Evolutionary conservation across 768 basidiomycete genomes (phyloP), one percentile per base, ranked within the genome.

Genomic region (Postia placenta): DNA sequence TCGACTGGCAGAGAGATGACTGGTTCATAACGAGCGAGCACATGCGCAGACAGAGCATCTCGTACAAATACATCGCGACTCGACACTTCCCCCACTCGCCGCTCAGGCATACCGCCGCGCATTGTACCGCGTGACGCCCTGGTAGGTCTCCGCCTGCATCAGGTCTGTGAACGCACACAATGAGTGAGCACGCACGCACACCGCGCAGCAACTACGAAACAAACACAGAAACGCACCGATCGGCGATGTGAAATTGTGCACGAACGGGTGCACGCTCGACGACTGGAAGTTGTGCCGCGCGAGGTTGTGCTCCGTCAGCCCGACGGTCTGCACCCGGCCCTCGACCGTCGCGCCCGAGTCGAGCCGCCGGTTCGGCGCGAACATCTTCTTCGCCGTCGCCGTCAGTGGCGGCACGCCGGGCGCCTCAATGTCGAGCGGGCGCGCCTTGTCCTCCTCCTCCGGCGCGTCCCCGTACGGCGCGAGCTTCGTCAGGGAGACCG

Each of bases 181-280:
- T n/a, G 15, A 39, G 17, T 17, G 38, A 39, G 7, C 30, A 39
- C 9, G 38, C 38, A 39, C 19, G 9, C 7, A 17, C 38, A 39
- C 9, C 38, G 38, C 38, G 38, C 28, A 36, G 5, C 17, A 45
- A 24, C 17, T 14, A 28, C 5, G 33, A 11, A 28, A 27, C n/a
- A n/a, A n/a, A 17, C 7, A 14, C n/a, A 42, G 17, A 42, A 26
- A 51, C 71, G 39, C 47, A 87, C 85, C 80, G 45, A 87, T 81
- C 1, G 85, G 85, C 20, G 83, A 85, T 38, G 74, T 83, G 67
- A 79, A 87, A 54, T 79, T 76, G 53, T 79, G 71, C 42, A 86
- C 73, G 65, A 83, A 64, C 36, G 73, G 76, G 53, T 81, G 59
- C 37, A 60, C 56, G 43, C 75, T 45, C 38, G 45, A 20, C n/a